Base-by-base conservation (phyloP, 1,284 basidiomycete genomes). In the Moesziomyces globuligerus region DNA sequence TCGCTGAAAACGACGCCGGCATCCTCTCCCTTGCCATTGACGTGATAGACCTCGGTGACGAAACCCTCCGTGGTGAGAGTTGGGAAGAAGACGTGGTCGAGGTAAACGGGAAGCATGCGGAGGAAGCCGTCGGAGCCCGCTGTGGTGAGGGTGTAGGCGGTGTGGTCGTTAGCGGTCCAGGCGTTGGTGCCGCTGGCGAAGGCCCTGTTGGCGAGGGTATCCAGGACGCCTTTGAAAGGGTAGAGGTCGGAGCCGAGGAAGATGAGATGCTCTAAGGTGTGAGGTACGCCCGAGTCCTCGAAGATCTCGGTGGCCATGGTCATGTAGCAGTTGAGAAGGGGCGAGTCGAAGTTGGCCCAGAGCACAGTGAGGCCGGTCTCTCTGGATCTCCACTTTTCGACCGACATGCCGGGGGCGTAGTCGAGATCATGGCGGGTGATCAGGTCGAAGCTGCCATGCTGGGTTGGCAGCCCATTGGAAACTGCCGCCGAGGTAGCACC, bases 11-110 rank as follows among this genome's bases (percentile, higher is more conserved):
- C 96, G 3, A 99, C 96, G 43, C 96, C 96, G 10, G 92, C 91
- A 80, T 98, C 89, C 77, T 95, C 89, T 5, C 93, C 95, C 78
- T 92, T 89, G 10, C 87, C 87, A 83, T 98, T 91, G 76, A 98
- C 89, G 83, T 98, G 94, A 49, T 75, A 77, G 21, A 76, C 57
- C 85, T 98, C 95, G 11, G 96, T 98, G 13, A 91, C 86, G 75
- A 93, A 98, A 42, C 93, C 92, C 49, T 91, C 89, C 66, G 93
- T 88, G 7, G 93, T 94, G 62, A 98, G 89, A 0, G 94, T 98
- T 4, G 96, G 94, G 83, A 96, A 95, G 46, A 99, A 88, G 68
- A 98, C 92, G 82, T 99, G 96, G 83, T 99, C 96, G 38, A 98
- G 86, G 82, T 94, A 99, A 70, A 98, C 90, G 36, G 95, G 95